phyloP scores from a whole-genome alignment of 768 basidiomycete species.

The Holtermannia corniformis region DNA sequence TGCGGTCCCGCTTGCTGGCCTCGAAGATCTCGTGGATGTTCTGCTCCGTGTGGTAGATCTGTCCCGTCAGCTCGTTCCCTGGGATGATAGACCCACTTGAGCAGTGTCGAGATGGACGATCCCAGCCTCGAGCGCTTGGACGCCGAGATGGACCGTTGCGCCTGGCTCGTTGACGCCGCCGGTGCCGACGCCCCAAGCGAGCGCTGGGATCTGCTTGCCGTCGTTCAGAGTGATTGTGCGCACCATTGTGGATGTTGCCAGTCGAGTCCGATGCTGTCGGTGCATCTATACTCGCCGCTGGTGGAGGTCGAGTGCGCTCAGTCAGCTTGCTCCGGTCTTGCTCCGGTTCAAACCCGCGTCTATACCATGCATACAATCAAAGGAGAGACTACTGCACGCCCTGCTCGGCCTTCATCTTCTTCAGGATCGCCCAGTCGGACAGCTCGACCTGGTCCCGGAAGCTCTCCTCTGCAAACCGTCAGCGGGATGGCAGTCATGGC shows the following conservation, averaged over 20 bases:
- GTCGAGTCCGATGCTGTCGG: no score
- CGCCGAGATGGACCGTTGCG: constrained; percentile 12
- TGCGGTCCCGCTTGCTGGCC: constrained; percentile 10
- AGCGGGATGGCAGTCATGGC: constrained; percentile 1
- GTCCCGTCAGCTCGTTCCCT: neutral
- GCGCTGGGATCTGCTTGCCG: constrained; percentile 32
- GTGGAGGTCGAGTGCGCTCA: no score
- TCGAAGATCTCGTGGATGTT: constrained; percentile 10
- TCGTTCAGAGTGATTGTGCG: constrained; percentile 29
- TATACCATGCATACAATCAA: no score
- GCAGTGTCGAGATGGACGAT: constrained; percentile 35
- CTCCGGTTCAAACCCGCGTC: no score
- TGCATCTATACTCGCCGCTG: no score
- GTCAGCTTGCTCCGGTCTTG: no score
- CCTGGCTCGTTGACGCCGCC: constrained; percentile 11
- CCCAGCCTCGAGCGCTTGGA: constrained; percentile 27
- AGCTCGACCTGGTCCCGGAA: constrained; percentile 82
- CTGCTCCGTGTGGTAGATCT: constrained; percentile 28
- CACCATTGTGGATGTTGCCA: constrained; percentile 11
- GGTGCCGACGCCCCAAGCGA: constrained; percentile 36
- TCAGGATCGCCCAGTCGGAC: constrained; percentile 91
- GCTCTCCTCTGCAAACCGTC: constrained; percentile 49
- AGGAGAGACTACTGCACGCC: constrained; percentile 23
- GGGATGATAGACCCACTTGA: constrained; percentile 2
- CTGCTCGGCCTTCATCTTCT: constrained; percentile 42